Evolutionary conservation across 2,329 filamentous ascomycete genomes (phyloP), one percentile per base, ranked within the genome.

Genomic region (Penicillium sp.): DNA sequence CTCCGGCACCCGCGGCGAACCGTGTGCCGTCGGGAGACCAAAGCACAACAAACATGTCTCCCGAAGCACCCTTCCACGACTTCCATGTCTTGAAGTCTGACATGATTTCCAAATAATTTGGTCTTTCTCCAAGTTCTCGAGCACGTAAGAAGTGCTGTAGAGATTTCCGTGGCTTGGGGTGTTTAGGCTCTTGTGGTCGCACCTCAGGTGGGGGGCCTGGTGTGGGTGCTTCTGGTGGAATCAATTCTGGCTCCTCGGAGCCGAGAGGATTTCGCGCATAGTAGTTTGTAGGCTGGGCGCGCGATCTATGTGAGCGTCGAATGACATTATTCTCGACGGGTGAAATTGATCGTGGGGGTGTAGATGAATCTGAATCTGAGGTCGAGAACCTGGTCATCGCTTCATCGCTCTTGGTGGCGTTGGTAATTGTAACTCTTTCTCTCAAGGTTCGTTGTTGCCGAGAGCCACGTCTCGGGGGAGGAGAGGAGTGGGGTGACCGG

Each of bases 1-100:
- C 80, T 5, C 83, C 79, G 4, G 83, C 81, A 2, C 83, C 84
- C 9, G 80, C 82, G 27, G 80, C 83, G 61, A 86, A 87, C 3
- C 62, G 71, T 2, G 75, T 75, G 2, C 83, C 80, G 65, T 83
- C 75, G 2, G 78, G 75, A 2, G 80, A 78, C 84, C 84, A 87
- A 13, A 82, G 78, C 3, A 86, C 68, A 9, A 77, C 76, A 32
- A 81, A 75, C 1, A 86, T 77, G 65, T 86, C 85, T 22, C 81
- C 80, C 0, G 83, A 86, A 0, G 83, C 82, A 1, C 83, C 82
- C 56, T 79, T 83, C 75, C 81, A 86, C 13, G 75, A 73, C 49
- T 72, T 75, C 24, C 71, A 75, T 2, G 73, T 72, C 4, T 73
- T 76, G 14, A 85, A 62, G 1, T 75, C 71, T 22, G 76, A 68